These are phyloP conservation scores for Globisporangium takayamanum DNA, from an alignment of 352 stramenopile genomes.

Conservation along the genomic window DNA sequence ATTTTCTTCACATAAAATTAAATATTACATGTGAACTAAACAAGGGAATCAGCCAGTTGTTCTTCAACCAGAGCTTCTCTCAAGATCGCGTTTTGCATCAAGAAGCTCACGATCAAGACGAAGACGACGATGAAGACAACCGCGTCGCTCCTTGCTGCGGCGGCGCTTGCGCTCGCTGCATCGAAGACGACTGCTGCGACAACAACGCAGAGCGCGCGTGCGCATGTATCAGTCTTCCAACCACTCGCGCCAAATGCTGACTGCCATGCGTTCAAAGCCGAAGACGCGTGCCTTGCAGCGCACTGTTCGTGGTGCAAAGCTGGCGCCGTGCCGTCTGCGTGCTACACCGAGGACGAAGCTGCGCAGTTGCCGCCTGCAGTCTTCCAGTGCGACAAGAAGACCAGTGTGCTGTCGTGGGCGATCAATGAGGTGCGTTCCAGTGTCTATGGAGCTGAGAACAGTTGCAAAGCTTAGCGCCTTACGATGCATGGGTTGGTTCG, in stretches of 20 bases:
- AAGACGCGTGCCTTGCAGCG: conserved; percentile 41
- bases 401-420: conserved; percentile 21
- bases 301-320: conserved; percentile 75
- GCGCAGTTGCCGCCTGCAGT: conserved; percentile 56
- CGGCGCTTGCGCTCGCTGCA: background rate
- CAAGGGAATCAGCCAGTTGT: too few relatives aligned
- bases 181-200: background rate
- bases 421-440: conserved; percentile 17
- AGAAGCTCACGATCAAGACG: background rate
- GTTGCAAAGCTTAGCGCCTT: background rate
- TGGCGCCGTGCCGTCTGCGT: conserved; percentile 72
- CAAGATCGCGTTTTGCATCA: too few relatives aligned
- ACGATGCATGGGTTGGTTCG: background rate
- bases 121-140: conserved; percentile 5
- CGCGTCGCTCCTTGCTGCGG: background rate
- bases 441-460: background rate
- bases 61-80: too few relatives aligned
- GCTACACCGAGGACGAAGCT: conserved; percentile 66
- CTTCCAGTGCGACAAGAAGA: conserved; percentile 60
- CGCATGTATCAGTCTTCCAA: conserved; percentile 26
- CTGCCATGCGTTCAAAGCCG: conserved; percentile 44
- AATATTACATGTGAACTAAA: too few relatives aligned
- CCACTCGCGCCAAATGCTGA: conserved; percentile 14
- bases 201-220: background rate
- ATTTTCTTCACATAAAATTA: too few relatives aligned